A percentile compares a stretch with the other conserved stretches of the same genome.
Evolutionary conservation across 2,329 filamentous ascomycete genomes (phyloP).

Genomic region (Pyrenophora tritici-repentis): DNA sequence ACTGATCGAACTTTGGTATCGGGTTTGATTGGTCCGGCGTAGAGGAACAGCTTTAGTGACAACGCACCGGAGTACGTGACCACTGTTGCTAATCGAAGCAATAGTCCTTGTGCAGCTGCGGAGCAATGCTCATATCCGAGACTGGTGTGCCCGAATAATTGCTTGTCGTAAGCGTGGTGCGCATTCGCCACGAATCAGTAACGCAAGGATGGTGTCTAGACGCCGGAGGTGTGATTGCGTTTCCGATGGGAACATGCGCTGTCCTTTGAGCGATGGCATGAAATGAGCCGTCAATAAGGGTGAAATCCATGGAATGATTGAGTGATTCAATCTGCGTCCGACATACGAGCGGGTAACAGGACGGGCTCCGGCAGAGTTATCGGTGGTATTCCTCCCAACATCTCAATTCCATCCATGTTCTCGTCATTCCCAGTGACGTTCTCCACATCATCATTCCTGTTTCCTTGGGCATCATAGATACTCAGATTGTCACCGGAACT

Average conservation of each 20-base stretch:
- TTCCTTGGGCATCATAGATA: not conserved
- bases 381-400: not conserved
- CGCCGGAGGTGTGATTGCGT: not conserved
- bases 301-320: no score
- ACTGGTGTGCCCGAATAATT: not conserved
- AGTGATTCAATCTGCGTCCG: not conserved
- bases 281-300: not conserved
- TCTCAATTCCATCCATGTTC: not conserved
- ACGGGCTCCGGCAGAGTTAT: not conserved
- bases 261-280: no score
- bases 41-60: not conserved
- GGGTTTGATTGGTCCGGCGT: not conserved
- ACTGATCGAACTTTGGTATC: not conserved
- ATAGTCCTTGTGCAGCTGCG: not conserved
- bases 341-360: not conserved
- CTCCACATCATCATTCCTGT: no score
- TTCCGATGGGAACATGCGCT: no score
- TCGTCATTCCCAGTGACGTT: not conserved
- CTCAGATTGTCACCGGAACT: not conserved
- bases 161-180: not conserved
- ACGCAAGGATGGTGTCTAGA: not conserved
- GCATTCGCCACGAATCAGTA: not conserved
- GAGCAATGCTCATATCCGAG: not conserved
- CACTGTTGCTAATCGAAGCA: not conserved
- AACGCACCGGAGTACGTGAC: not conserved